Evolutionary conservation across 2,329 filamentous ascomycete genomes (phyloP).

Genomic region (Juglanconis juglandina): DNA sequence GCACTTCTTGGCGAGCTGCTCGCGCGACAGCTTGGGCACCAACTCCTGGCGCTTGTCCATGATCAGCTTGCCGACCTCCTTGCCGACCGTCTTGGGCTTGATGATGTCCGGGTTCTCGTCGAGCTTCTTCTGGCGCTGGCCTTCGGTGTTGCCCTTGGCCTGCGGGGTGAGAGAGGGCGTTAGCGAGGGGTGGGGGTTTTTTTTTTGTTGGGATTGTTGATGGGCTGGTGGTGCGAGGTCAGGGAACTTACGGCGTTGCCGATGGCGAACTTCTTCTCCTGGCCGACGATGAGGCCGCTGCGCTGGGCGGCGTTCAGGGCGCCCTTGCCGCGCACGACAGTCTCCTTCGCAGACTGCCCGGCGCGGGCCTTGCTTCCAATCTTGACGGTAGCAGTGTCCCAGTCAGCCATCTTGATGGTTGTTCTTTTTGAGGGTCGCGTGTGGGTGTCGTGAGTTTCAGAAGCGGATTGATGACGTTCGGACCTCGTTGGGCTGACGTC

Average conservation of each 20-base stretch:
- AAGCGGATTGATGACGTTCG: constrained; percentile 8
- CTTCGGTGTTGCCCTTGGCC: constrained; percentile 56
- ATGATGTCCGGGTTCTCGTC: constrained; percentile 96
- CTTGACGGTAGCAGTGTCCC: constrained; percentile 76
- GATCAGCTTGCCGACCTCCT: constrained; percentile 78
- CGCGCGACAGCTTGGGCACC: constrained; percentile 95
- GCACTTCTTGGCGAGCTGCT: constrained; percentile 79
- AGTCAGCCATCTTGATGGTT: constrained; percentile 68
- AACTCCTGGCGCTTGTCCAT: constrained; percentile 72
- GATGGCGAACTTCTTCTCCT: constrained; percentile 85
- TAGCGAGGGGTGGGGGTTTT: not conserved
- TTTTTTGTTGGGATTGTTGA: not conserved
- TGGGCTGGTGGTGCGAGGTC: not conserved
- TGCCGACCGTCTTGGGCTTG: constrained; percentile 89
- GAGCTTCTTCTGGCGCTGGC: constrained; percentile 95
- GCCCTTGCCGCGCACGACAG: constrained; percentile 77
- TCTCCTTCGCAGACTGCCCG: constrained; percentile 69
- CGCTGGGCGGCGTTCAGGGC: constrained; percentile 88
- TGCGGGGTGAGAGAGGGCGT: constrained; percentile 34
- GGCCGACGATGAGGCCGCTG: constrained; percentile 69
- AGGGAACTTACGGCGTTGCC: constrained; percentile 69
- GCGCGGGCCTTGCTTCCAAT: constrained; percentile 83
- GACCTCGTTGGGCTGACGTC: constrained; percentile 17
- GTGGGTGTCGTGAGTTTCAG: constrained; percentile 13
- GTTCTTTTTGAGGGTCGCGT: constrained; percentile 19